Evolutionary conservation across 75 land plant species (phyloP).

Genomic region (Picea sitchensis): DNA sequence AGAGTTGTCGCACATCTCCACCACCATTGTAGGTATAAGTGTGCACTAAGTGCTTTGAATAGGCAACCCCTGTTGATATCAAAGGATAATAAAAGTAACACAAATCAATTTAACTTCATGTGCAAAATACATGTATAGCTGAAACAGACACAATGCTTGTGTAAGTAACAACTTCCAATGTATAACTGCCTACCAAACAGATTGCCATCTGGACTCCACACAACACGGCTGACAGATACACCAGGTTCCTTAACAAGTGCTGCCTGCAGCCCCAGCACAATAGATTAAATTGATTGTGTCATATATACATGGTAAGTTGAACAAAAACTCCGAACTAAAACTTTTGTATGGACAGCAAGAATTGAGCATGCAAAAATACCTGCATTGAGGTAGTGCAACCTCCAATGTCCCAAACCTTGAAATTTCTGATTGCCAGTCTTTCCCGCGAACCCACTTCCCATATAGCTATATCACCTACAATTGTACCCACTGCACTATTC

Average conservation of each 20-base stretch:
- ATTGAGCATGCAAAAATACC: conserved; percentile 22
- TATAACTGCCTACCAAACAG: conserved; percentile 52
- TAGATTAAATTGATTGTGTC: neutral
- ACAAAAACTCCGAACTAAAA: neutral
- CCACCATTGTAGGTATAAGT: conserved; percentile 58
- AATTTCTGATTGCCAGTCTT: conserved; percentile 53
- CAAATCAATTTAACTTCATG: neutral
- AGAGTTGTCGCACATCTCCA: conserved; percentile 52
- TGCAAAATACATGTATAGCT: neutral
- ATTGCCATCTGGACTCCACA: conserved; percentile 84
- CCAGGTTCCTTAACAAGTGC: conserved; percentile 55
- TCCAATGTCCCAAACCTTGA: conserved; percentile 90
- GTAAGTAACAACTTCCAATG: neutral
- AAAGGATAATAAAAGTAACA: conserved; percentile 6
- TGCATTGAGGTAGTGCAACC: conserved; percentile 56
- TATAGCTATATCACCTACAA: conserved; percentile 75
- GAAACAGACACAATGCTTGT: neutral
- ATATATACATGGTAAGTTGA: neutral
- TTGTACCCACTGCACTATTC: conserved; percentile 75
- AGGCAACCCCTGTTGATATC: conserved; percentile 64
- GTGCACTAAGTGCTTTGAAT: conserved; percentile 80
- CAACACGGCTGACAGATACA: conserved; percentile 63
- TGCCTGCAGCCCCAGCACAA: conserved; percentile 30
- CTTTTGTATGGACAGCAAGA: neutral
- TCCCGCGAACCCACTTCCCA: conserved; percentile 77